These are phyloP conservation scores for Hymenoscyphus infarciens DNA, from an alignment of 2,329 filamentous ascomycete species.

Conservation along the genomic window DNA sequence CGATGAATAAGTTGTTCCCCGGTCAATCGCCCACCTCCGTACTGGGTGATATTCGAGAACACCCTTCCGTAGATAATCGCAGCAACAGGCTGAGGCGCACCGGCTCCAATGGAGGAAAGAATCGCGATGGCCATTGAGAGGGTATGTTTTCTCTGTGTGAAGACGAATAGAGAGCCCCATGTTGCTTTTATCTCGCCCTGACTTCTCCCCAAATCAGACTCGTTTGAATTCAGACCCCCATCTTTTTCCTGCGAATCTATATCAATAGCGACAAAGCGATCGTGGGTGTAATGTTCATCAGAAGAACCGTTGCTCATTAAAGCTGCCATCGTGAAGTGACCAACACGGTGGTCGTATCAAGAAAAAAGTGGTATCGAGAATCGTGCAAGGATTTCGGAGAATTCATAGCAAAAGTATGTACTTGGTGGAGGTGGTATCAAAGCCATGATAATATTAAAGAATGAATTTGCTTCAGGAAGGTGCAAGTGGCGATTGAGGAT, in stretches of 20 bases:
- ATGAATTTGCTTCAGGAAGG: neutral
- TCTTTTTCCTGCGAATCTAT: neutral
- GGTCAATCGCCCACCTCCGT: constrained; percentile 52
- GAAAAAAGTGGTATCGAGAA: neutral
- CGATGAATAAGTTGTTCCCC: constrained; percentile 49
- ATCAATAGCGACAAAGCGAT: neutral
- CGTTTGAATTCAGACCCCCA: neutral
- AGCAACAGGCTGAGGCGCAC: constrained; percentile 60
- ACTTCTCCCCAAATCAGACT: neutral
- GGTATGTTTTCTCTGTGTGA: constrained; percentile 61
- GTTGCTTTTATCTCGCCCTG: constrained; percentile 17
- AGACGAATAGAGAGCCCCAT: constrained; percentile 58
- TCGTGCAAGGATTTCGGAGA: neutral
- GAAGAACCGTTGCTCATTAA: neutral
- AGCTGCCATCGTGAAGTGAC: neutral
- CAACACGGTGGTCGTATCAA: neutral
- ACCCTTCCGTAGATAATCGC: constrained; percentile 71
- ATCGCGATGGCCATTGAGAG: constrained; percentile 52
- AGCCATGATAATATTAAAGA: neutral
- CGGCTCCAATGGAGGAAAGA: constrained; percentile 54
- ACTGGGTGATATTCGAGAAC: constrained; percentile 67
- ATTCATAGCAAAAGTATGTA: neutral
- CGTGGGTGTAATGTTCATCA: neutral
- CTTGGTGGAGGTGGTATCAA: neutral
- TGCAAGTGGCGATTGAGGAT: constrained; percentile 5